Percentiles rank a stretch among this genome's conserved stretches.
phyloP scores from a whole-genome alignment of 257 asterid genomes.

The Plantago ovata region DNA sequence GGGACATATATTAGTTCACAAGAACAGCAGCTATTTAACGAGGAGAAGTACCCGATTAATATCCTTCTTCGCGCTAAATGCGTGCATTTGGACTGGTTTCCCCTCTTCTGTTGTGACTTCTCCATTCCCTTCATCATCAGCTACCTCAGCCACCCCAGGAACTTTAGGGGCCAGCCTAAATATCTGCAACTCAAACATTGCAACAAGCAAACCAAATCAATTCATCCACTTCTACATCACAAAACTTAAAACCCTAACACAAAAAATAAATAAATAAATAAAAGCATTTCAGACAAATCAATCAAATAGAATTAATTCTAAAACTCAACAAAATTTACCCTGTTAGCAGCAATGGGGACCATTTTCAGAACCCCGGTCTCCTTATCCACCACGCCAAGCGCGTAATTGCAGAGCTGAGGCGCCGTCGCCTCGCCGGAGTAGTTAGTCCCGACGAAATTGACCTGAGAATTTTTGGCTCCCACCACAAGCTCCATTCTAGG shows the following conservation, averaged over 20 bases:
- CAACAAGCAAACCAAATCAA: neutral
- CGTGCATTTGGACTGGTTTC: slow-evolving; percentile 20
- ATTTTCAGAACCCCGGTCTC: slow-evolving; percentile 48
- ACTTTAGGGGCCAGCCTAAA: slow-evolving; percentile 66
- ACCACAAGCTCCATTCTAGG: slow-evolving; percentile 65
- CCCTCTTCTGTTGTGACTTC: slow-evolving; percentile 37
- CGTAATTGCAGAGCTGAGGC: slow-evolving; percentile 60
- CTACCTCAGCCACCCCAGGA: slow-evolving; percentile 31
- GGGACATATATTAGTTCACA: too few relatives aligned
- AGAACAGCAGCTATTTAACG: neutral
- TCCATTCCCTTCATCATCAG: slow-evolving; percentile 30
- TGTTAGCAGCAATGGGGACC: slow-evolving; percentile 63
- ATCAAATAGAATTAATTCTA: too few relatives aligned
- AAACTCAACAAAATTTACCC: slow-evolving; percentile 28
- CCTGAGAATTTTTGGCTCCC: slow-evolving; percentile 40
- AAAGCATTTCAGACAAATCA: neutral
- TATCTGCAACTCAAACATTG: slow-evolving; percentile 39
- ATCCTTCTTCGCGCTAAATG: slow-evolving; percentile 43
- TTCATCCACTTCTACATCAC: neutral
- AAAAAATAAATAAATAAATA: neutral
- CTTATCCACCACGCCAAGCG: slow-evolving; percentile 74
- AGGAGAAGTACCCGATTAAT: slow-evolving; percentile 38
- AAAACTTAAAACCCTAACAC: neutral
- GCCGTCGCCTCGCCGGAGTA: slow-evolving; percentile 69
- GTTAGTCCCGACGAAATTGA: slow-evolving; percentile 68